phyloP scores from a whole-genome alignment of 225 moss, liverwort and hornwort species.

The Rhytidiadelphus loreus region DNA sequence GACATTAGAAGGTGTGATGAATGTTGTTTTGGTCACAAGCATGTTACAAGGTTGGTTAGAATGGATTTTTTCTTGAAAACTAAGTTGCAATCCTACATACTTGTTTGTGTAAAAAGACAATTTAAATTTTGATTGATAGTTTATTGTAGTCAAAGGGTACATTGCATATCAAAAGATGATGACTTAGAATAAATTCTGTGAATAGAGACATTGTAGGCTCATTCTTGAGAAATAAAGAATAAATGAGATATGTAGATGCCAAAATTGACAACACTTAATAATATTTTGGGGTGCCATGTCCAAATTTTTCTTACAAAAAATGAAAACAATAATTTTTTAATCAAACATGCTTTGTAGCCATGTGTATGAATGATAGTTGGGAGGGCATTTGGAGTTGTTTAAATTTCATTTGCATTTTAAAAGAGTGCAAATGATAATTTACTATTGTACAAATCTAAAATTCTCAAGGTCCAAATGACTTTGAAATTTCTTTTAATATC shows the following conservation, averaged over 20 bases:
- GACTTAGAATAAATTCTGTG: no score
- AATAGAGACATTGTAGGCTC: accelerated
- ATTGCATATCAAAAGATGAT: neutral
- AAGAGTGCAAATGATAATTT: neutral
- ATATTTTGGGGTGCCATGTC: accelerated
- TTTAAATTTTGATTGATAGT: neutral
- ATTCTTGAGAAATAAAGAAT: neutral
- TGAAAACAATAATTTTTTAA: neutral
- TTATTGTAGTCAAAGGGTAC: neutral
- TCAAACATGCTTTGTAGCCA: neutral
- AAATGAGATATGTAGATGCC: neutral
- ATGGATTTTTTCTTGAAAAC: neutral
- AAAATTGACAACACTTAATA: neutral
- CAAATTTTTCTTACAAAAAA: neutral
- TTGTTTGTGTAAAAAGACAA: neutral
- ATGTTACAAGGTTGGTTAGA: neutral
- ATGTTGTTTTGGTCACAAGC: neutral
- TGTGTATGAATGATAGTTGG: neutral
- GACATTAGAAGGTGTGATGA: neutral
- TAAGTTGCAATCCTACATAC: neutral
- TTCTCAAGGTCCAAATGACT: neutral
- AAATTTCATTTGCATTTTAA: neutral
- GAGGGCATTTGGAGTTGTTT: neutral
- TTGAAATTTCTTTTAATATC: neutral
- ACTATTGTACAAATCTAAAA: neutral